Evolutionary conservation across 352 stramenopile genomes (phyloP).

Genomic region (Blastocystis sp.): DNA sequence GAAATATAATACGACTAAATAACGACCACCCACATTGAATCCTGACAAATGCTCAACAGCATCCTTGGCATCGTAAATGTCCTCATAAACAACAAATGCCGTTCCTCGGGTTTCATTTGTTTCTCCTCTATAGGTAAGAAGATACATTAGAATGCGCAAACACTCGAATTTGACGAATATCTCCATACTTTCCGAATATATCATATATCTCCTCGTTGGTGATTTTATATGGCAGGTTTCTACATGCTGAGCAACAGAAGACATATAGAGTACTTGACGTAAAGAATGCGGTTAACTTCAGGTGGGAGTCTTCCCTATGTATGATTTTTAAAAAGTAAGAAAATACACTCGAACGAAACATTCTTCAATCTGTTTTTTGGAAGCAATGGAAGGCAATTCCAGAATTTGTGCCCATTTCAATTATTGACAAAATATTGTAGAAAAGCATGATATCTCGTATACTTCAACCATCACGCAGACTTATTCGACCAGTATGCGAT

Average conservation of each 20-base stretch:
- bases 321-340: background rate
- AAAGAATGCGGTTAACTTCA: constrained; percentile 94
- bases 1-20: constrained; percentile 98
- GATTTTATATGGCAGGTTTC: constrained; percentile 97
- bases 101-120: constrained; percentile 89
- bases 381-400: background rate
- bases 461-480: background rate
- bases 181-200: constrained; percentile 99
- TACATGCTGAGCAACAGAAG: constrained; percentile 65
- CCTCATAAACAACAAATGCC: constrained; percentile 95
- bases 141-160: constrained; percentile 59
- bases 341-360: constrained; percentile 6
- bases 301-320: constrained; percentile 75
- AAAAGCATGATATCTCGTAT: background rate
- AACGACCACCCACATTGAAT: constrained; percentile 96
- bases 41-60: constrained; percentile 94
- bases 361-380: background rate
- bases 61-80: constrained; percentile 98
- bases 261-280: constrained; percentile 70
- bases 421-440: background rate
- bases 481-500: background rate
- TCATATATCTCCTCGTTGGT: constrained; percentile 97
- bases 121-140: constrained; percentile 68
- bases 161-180: constrained; percentile 90
- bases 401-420: background rate